Base-by-base conservation (phyloP, 1,284 basidiomycete genomes). In the Fomes fomentarius region DNA sequence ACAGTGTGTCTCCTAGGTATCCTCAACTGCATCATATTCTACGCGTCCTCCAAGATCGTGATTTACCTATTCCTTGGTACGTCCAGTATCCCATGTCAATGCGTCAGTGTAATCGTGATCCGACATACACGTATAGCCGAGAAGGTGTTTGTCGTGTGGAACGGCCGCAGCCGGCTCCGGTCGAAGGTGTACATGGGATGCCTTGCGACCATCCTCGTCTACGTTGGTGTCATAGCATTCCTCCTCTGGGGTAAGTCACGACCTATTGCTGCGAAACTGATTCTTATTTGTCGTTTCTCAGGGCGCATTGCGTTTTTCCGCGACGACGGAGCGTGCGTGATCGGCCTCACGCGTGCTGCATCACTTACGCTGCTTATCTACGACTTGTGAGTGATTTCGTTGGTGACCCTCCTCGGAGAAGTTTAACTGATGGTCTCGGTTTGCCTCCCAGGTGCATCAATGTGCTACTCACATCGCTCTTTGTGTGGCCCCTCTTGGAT, bases 401-500 rank as follows among this genome's bases (percentile, higher is more conserved):
- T 12, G 12, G n/a, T 12, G 7, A 30, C 28, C 6, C 12, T 9
- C 11, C 47, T 26, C 25, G 6, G 39, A 28, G n/a, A n/a, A n/a
- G n/a, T n/a, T n/a, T n/a, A n/a, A n/a, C n/a, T n/a, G n/a, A n/a
- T n/a, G n/a, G n/a, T n/a, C n/a, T n/a, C n/a, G n/a, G n/a, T n/a
- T n/a, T n/a, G n/a, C 1, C 11, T 5, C 38, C 19, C 52, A 76
- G 74, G 1, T 66, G 69, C 56, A 68, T 79, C 61, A 79, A 75
- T 58, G 41, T 77, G 24, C 66, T 76, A 53, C 67, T 82, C 34
- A 80, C 79, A 1, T 57, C 57, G 2, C 71, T 80, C 14, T 83
- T 83, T 65, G 59, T 81, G 14, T 74, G 72, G 66, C 81, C 81
- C 0, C 66, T 84, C 4, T 60, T 73, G 28, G 68, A 71, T 17